Conservation (phyloP, 1,284 basidiomycete species). For the Cryptococcus deneoformans region DNA sequence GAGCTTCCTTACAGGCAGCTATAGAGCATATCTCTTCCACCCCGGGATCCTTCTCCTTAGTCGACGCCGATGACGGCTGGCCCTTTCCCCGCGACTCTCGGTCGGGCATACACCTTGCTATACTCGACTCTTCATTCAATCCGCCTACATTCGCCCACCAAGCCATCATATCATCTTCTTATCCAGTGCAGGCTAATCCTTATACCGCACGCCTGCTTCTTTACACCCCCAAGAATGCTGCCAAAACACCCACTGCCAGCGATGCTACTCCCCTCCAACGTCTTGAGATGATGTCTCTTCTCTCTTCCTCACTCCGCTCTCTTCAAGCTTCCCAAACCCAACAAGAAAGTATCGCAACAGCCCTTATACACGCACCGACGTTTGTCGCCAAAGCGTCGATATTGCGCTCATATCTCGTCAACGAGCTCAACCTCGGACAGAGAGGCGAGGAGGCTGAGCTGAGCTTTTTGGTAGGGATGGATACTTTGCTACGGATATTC, state of each 20-base stretch:
- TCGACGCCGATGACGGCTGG: slow-evolving; percentile 8
- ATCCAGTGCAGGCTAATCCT: background rate
- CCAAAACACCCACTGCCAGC: slow-evolving; percentile 67
- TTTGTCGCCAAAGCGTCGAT: slow-evolving; percentile 77
- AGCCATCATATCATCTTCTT: slow-evolving; percentile 58
- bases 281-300: slow-evolving; percentile 74
- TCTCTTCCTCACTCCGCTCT: slow-evolving; percentile 32
- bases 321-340: slow-evolving; percentile 1
- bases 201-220: slow-evolving; percentile 79
- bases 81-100: background rate
- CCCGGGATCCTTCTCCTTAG: slow-evolving; percentile 7
- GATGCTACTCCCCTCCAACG: slow-evolving; percentile 74
- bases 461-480: slow-evolving; percentile 66
- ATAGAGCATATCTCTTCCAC: slow-evolving; percentile 10
- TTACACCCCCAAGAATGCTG: slow-evolving; percentile 83
- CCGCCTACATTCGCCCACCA: slow-evolving; percentile 87
- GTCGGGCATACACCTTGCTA: slow-evolving; percentile 45
- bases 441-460: slow-evolving; percentile 39
- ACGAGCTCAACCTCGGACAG: background rate
- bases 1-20: background rate
- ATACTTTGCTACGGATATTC: slow-evolving; percentile 84
- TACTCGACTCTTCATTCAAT: slow-evolving; percentile 93
- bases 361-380: slow-evolving; percentile 78
- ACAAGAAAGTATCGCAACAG: slow-evolving; percentile 66
- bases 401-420: slow-evolving; percentile 55